Evolutionary conservation across 2,329 filamentous ascomycete genomes (phyloP).

Genomic region (Scopulariopsis brevicaulis): DNA sequence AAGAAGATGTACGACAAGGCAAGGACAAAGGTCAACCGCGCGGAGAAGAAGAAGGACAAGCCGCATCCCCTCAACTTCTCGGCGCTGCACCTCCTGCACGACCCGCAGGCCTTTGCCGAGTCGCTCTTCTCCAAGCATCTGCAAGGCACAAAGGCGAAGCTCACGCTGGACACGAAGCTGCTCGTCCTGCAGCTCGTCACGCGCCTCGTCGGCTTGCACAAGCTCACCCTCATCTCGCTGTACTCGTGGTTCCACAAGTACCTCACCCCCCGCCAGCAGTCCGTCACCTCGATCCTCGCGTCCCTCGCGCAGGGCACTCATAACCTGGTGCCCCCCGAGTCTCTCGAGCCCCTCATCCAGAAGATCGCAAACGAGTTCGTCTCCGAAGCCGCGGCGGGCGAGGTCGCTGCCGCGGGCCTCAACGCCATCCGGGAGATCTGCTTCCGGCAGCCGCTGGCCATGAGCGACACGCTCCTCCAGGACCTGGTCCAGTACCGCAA

Average conservation of each 20-base stretch:
- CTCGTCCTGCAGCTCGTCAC: conserved; percentile 86
- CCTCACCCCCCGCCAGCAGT: conserved; percentile 77
- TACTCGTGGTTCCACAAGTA: conserved; percentile 97
- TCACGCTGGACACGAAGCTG: conserved; percentile 81
- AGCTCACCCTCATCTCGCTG: conserved; percentile 76
- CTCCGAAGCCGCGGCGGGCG: conserved; percentile 80
- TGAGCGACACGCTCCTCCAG: conserved; percentile 90
- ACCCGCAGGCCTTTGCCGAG: conserved; percentile 90
- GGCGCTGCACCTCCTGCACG: conserved; percentile 83
- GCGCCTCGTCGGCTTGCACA: conserved; percentile 82
- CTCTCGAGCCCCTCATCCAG: conserved; percentile 76
- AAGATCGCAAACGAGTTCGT: conserved; percentile 99
- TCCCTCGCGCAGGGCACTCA: conserved; percentile 88
- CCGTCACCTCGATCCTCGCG: conserved; percentile 86
- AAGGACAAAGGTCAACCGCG: conserved; percentile 67
- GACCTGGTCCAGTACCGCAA: conserved; percentile 93
- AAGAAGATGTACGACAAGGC: conserved; percentile 70
- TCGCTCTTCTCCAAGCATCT: conserved; percentile 82
- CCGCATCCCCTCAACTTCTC: conserved; percentile 92
- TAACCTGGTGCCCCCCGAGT: conserved; percentile 83
- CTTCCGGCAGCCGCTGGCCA: conserved; percentile 83
- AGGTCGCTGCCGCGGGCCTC: conserved; percentile 83
- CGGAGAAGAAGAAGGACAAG: conserved; percentile 78
- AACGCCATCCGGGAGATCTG: conserved; percentile 95
- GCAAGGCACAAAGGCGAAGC: conserved; percentile 72